Base-by-base conservation (phyloP, 2,329 filamentous ascomycete species). In the Aspergillus pseudonomiae region DNA sequence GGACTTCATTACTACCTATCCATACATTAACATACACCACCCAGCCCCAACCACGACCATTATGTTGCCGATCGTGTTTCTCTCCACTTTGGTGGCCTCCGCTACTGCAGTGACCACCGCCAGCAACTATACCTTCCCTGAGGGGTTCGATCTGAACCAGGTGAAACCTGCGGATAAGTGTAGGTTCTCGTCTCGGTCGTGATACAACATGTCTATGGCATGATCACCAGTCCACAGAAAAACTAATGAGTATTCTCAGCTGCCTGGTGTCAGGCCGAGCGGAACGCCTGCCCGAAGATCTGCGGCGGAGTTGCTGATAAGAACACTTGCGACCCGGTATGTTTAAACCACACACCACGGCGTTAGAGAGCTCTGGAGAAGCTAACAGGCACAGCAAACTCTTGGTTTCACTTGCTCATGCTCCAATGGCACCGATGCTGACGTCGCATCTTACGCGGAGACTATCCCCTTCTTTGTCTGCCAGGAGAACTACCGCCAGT, bases 391-490 rank as follows among this genome's bases (percentile, higher is more conserved):
- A 57, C 71, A 86, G 85, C 67, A 63, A 52, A 79, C 80, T 21
- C 81, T 90, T 64, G 75, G 75, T 39, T 90, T 81, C 80, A 80
- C 72, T 62, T 91, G 88, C 78, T 78, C 79, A 57, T 91, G 88
- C 81, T 67, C 71, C 67, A 84, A 88, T 74, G 83, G 83, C 67
- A 83, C 81, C 48, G 73, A 75, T 9, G 86, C 86, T 68, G 82
- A 88, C 71, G 81, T 88, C 69, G 74, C 79, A 64, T 78, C 81
- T 69, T 91, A 88, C 78, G 69, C 77, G 60, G 78, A 85, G 75
- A 87, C 86, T 28, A 78, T 91, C 56, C 87, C 87, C 48, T 86
- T 81, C 77, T 88, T 81, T 75, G 82, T 87, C 75, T 90, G 88
- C 80, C 72, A 83, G 70, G 77, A 77, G 66, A 85, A 82, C 77